A percentile compares a stretch with the other conserved stretches of the same genome.
Conservation (phyloP, 306 rosid genomes). For the Trifolium subterraneum region DNA sequence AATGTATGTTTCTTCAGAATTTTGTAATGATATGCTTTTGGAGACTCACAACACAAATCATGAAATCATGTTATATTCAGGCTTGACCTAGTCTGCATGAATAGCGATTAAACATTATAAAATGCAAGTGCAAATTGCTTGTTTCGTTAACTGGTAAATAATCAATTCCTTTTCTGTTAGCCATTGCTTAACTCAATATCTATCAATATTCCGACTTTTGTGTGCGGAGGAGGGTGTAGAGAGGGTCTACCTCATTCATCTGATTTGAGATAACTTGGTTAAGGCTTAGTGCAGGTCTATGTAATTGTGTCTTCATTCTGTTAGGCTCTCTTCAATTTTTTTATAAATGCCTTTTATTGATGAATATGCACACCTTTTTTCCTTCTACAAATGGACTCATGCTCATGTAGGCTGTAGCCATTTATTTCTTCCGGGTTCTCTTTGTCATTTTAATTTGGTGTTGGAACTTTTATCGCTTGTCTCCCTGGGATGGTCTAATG, state of each 20-base stretch:
- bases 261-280: constrained; percentile 32
- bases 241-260: constrained; percentile 24
- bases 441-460: constrained; percentile 28
- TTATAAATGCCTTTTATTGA: constrained; percentile 17
- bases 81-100: constrained; percentile 23
- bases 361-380: constrained; percentile 8
- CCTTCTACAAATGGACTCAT: constrained; percentile 13
- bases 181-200: constrained; percentile 27
- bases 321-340: constrained; percentile 19
- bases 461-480: constrained; percentile 28
- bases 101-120: background rate
- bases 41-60: background rate
- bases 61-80: constrained; percentile 11
- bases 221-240: background rate
- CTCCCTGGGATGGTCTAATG: constrained; percentile 32
- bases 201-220: constrained; percentile 19
- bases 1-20: constrained; percentile 12
- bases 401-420: constrained; percentile 7
- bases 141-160: background rate
- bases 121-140: constrained; percentile 24
- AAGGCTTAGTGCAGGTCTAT: constrained; percentile 14
- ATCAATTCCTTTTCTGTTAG: constrained; percentile 33
- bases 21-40: constrained; percentile 13
- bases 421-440: constrained; percentile 8
- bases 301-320: constrained; percentile 11